Conservation (phyloP, 495 filamentous ascomycete species). For the Neurospora pannonica region DNA sequence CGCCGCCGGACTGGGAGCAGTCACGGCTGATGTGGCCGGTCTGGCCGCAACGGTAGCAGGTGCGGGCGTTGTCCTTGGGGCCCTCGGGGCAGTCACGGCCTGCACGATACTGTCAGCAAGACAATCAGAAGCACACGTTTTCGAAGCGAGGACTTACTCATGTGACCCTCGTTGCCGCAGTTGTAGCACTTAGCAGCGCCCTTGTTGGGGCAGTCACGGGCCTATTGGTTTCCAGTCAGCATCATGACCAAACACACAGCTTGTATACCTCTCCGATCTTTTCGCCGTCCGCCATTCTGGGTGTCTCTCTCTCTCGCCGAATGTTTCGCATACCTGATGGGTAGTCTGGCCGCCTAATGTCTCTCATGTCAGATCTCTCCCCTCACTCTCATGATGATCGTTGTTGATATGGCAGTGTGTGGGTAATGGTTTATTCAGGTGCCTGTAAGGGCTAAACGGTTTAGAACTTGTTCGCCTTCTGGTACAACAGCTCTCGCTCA, state of each 20-base stretch:
- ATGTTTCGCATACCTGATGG: constrained; percentile 37
- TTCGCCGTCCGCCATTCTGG: background rate
- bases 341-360: constrained; percentile 38
- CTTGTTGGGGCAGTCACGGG: constrained; percentile 91
- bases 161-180: constrained; percentile 67
- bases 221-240: constrained; percentile 38
- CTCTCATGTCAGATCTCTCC: constrained; percentile 34
- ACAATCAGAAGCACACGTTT: background rate
- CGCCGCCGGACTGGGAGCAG: constrained; percentile 50
- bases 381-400: constrained; percentile 9
- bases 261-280: constrained; percentile 10
- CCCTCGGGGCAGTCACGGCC: constrained; percentile 87
- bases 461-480: constrained; percentile 9
- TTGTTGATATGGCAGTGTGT: constrained; percentile 10
- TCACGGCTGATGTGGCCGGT: constrained; percentile 90
- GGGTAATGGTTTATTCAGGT: background rate
- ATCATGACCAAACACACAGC: constrained; percentile 1
- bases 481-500: background rate
- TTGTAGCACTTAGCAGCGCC: constrained; percentile 76
- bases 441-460: background rate
- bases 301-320: constrained; percentile 14
- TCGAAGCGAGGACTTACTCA: constrained; percentile 50
- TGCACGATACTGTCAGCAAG: constrained; percentile 18
- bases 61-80: constrained; percentile 70
- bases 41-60: constrained; percentile 89